A percentile compares a stretch with the other conserved stretches of the same genome.
These are phyloP conservation scores for Symmetrospora coprosmae DNA, from an alignment of 768 basidiomycete genomes.

Conservation along the genomic window DNA sequence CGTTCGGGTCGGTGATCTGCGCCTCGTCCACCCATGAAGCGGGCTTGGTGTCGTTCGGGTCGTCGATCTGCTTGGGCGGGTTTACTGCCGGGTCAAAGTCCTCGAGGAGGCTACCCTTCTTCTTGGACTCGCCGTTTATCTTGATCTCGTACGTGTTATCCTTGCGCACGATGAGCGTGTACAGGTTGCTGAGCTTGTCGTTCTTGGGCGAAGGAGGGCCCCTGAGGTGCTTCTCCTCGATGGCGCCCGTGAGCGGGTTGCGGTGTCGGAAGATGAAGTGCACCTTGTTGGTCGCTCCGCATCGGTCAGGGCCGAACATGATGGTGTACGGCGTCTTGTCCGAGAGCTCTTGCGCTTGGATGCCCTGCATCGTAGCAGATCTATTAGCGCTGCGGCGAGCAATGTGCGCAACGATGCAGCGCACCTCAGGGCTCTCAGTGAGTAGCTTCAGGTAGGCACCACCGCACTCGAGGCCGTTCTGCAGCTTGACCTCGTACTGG, in stretches of 20 bases:
- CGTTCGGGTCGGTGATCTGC: conserved; percentile 69
- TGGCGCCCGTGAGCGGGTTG: conserved; percentile 79
- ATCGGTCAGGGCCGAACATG: conserved; percentile 28
- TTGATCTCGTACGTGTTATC: conserved; percentile 86
- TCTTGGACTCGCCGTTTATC: conserved; percentile 71
- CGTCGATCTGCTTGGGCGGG: conserved; percentile 82
- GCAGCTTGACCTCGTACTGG: conserved; percentile 95
- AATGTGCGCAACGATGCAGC: not conserved
- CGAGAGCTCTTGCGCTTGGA: conserved; percentile 86
- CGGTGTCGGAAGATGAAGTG: conserved; percentile 99
- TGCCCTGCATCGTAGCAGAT: conserved; percentile 51
- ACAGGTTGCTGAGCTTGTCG: conserved; percentile 80
- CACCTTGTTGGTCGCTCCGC: conserved; percentile 48
- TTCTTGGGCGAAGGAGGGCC: conserved; percentile 68
- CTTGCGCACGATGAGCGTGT: conserved; percentile 81
- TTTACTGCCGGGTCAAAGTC: conserved; percentile 89
- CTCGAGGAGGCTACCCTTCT: conserved; percentile 70
- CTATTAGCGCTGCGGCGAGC: not conserved
- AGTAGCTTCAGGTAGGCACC: conserved; percentile 97
- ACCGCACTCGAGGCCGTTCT: conserved; percentile 97
- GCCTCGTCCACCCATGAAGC: conserved; percentile 80
- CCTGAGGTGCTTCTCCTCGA: conserved; percentile 91
- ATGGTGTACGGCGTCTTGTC: conserved; percentile 59
- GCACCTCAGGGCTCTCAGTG: conserved; percentile 38
- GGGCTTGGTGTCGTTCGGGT: conserved; percentile 80